Conservation (phyloP, 768 basidiomycete genomes). For the Guyanaporus albipodus region DNA sequence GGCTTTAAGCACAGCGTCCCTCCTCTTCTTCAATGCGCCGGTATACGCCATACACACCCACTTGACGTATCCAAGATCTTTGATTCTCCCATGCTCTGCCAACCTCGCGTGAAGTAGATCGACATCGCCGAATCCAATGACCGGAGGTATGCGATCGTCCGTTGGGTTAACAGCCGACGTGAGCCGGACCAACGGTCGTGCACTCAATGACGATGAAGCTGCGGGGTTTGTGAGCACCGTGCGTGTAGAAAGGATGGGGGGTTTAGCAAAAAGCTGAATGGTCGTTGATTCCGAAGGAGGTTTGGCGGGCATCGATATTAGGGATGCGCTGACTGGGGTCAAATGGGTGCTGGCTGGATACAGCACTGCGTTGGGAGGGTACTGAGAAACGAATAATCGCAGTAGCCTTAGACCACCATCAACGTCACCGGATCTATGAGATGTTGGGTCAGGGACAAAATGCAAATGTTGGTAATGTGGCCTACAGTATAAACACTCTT, state of each 20-base stretch:
- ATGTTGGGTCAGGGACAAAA: background rate
- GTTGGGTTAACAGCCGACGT: conserved; percentile 53
- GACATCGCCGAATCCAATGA: conserved; percentile 74
- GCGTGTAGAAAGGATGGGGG: conserved; percentile 53
- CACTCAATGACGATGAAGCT: conserved; percentile 22
- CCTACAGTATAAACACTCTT: conserved; percentile 59
- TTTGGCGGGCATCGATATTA: background rate
- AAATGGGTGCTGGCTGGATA: conserved; percentile 23
- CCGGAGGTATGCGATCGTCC: conserved; percentile 78
- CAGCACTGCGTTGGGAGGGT: conserved; percentile 55
- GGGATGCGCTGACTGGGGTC: background rate
- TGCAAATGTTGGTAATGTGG: conserved; percentile 4
- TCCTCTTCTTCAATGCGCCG: conserved; percentile 57
- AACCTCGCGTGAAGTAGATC: conserved; percentile 74
- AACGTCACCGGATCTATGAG: conserved; percentile 43
- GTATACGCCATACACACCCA: conserved; percentile 74
- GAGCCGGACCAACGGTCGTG: conserved; percentile 69
- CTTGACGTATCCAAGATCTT: conserved; percentile 63
- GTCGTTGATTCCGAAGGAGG: conserved; percentile 5
- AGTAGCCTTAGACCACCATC: conserved; percentile 55
- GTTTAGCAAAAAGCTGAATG: conserved; percentile 36
- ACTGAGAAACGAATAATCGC: conserved; percentile 56
- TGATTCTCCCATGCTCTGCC: conserved; percentile 38
- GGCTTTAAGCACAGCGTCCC: conserved; percentile 38
- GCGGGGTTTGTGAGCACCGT: conserved; percentile 41